phyloP scores from a whole-genome alignment of 1,284 basidiomycete species.

The Microbotryum intermedium region DNA sequence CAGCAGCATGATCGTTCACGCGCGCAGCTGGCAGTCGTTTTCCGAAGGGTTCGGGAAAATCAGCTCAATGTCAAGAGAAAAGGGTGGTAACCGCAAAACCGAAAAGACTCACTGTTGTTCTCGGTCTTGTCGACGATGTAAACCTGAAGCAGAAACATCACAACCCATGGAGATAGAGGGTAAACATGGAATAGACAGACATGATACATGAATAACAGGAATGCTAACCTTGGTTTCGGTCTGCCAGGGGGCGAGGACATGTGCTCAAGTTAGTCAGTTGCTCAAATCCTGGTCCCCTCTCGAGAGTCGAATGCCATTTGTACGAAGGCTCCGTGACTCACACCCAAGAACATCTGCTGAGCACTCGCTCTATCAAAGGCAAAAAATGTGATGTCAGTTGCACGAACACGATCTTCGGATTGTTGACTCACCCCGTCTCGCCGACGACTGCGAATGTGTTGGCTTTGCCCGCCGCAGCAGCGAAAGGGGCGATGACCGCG shows the following conservation, averaged over 20 bases:
- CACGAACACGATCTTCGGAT: too few species aligned
- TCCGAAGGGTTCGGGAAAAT: background rate
- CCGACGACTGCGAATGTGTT: slow-evolving; percentile 30
- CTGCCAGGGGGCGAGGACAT: background rate
- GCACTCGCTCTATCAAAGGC: background rate
- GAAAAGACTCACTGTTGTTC: slow-evolving; percentile 34
- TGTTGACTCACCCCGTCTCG: slow-evolving; percentile 20
- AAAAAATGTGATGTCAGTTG: background rate
- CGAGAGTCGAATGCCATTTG: background rate
- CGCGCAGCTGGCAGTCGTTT: background rate
- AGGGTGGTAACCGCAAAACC: slow-evolving; percentile 3
- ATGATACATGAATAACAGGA: too few species aligned
- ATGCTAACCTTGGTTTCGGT: slow-evolving; percentile 8
- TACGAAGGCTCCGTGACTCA: background rate
- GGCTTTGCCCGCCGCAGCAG: slow-evolving; percentile 7
- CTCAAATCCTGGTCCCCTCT: background rate
- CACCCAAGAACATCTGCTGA: background rate
- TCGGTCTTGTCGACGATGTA: slow-evolving; percentile 43
- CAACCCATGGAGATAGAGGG: too few species aligned
- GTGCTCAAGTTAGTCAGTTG: background rate
- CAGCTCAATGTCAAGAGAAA: background rate
- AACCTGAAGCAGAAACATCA: slow-evolving; percentile 3
- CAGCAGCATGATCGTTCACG: slow-evolving; percentile 24
- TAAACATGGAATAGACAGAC: too few species aligned
- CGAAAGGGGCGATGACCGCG: too few species aligned